Percentiles rank a stretch among this genome's conserved stretches.
phyloP scores from a whole-genome alignment of 1,284 basidiomycete genomes.

The Microbotryum lychnidis-dioicae region DNA sequence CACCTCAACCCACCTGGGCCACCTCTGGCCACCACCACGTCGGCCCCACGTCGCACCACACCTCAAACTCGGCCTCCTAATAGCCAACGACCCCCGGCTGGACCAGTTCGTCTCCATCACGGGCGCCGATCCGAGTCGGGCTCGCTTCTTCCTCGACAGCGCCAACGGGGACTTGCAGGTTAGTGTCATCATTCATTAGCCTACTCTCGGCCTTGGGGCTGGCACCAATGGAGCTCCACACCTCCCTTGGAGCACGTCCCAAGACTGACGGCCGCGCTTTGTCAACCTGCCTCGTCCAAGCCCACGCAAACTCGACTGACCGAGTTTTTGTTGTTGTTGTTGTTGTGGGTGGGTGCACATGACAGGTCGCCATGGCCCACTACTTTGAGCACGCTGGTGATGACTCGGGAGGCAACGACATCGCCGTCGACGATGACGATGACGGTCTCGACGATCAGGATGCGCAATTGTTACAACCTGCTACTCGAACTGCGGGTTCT shows the following conservation, averaged over 20 bases:
- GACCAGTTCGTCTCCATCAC: constrained; percentile 34
- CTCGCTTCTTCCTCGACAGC: constrained; percentile 41
- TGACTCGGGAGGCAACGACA: constrained; percentile 21
- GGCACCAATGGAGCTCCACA: neutral
- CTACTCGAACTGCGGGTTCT: neutral
- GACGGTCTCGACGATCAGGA: constrained; percentile 10
- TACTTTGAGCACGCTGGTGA: constrained; percentile 38
- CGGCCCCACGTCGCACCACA: constrained; percentile 1
- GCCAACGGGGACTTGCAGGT: constrained; percentile 39
- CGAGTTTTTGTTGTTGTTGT: neutral
- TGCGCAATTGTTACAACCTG: neutral
- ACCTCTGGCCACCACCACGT: neutral
- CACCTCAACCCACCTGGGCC: neutral
- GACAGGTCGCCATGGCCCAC: constrained; percentile 38
- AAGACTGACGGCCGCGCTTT: neutral
- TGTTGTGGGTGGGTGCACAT: too few relatives aligned
- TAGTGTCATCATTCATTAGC: neutral
- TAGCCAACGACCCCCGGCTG: constrained; percentile 7
- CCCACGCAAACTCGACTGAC: too few relatives aligned
- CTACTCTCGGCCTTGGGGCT: neutral
- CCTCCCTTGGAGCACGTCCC: neutral
- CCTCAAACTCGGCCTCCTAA: neutral
- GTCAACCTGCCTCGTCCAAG: neutral
- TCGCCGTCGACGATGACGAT: constrained; percentile 9
- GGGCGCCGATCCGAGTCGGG: constrained; percentile 37